Evolutionary conservation across 78 protist genomes (phyloP), one percentile per base, ranked within the genome.

Genomic region (Mantamonas sphyraenae): DNA sequence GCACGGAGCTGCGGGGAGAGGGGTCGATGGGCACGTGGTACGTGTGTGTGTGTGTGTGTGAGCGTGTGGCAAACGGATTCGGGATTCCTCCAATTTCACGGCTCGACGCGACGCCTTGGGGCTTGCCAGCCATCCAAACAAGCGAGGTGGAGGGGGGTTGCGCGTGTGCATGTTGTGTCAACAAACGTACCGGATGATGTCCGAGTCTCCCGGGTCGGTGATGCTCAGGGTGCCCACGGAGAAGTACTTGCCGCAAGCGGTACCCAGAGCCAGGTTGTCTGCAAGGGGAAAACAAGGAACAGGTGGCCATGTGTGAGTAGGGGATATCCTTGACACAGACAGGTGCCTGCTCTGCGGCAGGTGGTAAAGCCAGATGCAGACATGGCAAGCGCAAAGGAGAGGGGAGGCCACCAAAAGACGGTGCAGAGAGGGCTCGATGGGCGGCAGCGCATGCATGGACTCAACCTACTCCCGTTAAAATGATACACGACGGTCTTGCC

Each of bases 201-300:
- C 98, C 39, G 99, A 97, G 83, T 95, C 99, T 39, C 97, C 97
- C 3, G 82, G 81, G 74, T 98, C 97, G 58, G 95, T 89, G 86
- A 96, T 81, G 75, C 88, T 24, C 73, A 98, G 42, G 64, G 79
- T 74, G 14, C 86, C 57, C 39, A 81, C 84, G 76, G 98, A 90
- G 97, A 76, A 97, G 80, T 82, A 74, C 80, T 89, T 84, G 34
- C 99, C 99, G 85, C 98, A 95, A 20, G 98, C 96, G 14, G 98
- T 91, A 34, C 99, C 99, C 53, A 98, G 89, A 39, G 90, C 99
- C 53, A 93, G 83, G 93, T 98, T 98, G 96, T 79, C 78, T 71
- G 71, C 42, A 24, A 50, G 38, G 39, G 26, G 30, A 12, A 22
- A 10, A 31, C 14, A 5, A 71, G 65, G 17, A n/a, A 51, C 4